Evolutionary conservation across 2,329 filamentous ascomycete species (phyloP), one percentile per base, ranked within the genome.

Genomic region (Mollisia scopiformis): DNA sequence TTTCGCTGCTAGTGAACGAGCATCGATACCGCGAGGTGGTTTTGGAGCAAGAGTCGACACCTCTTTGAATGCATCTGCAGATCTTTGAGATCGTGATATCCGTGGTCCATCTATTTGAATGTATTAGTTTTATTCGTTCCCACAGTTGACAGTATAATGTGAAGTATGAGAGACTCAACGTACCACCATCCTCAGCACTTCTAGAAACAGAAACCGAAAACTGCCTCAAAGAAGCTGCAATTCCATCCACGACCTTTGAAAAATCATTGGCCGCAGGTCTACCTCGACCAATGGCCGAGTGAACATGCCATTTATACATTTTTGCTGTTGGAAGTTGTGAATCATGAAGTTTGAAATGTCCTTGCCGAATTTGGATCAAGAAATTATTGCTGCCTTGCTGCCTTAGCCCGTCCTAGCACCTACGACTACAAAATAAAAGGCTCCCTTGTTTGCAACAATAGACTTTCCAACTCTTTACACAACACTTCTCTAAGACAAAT

Each of bases 281-380:
- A 0, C 66, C 63, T 27, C 69, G 68, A 39, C 71, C 68, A 67
- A 73, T 63, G 37, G 71, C 67, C 25, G 72, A 71, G 50, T 72
- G 64, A 31, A 69, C 64, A 66, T 75, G 73, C 71, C 73, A 72
- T 68, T 73, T 74, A 55, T 69, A 74, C 73, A 75, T 75, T 51
- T 52, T 72, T 54, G 46, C 52, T 37, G 27, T 57, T 58, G 13
- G 19, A 43, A n/a, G n/a, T 37, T 46, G 28, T 54, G 47, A 53
- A 30, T 16, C 23, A 23, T 50, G 52, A 47, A 59, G 30, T 55
- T 56, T 47, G 23, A 21, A n/a, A 37, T 23, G 37, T 35, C 35
- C 21, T 46, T 31, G 58, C 35, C 30, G 53, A 31, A n/a, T 41
- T 25, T 31, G 28, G 10, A n/a, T 23, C 39, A 55, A 59, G 51